Evolutionary conservation across 305 asterid genomes (phyloP), one percentile per base, ranked within the genome.

Genomic region (Ilex paraguariensis): DNA sequence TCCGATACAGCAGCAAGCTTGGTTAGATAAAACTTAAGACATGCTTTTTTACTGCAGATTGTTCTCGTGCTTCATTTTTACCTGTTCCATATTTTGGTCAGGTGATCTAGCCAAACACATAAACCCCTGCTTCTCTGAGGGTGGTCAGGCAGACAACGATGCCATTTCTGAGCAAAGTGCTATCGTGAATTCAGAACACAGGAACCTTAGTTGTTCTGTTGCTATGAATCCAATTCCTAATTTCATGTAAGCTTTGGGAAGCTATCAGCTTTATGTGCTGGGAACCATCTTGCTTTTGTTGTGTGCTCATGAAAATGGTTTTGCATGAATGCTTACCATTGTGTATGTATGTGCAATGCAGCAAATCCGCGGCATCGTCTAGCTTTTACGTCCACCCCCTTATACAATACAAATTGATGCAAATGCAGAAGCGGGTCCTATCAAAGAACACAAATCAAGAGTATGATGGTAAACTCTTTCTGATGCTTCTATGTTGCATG

Each of bases 381-480:
- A 70, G 74, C 71, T 81, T 88, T 63, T 82, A 75, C 67, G 68
- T 84, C 49, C 96, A 83, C 68, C 96, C 95, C 30, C 73, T 79
- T 70, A 73, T 80, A 72, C 76, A 73, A 71, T 68, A 83, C 69
- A 83, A 75, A 63, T 72, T 84, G 77, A 70, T 67, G 74, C 87
- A 79, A 73, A 64, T 75, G 77, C 79, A 77, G 61, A 75, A 59
- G 56, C 76, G 73, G 44, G 53, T 72, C 67, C 65, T 67, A 68
- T 74, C 70, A 65, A 72, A 70, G 52, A 66, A 75, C 73, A 75
- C 79, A 57, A 53, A 16, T 60, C 28, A 60, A 68, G 79, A 70
- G 45, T 70, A 68, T 70, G 80, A 78, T 61, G 91, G 96, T 92
- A 81, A 65, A 63, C 59, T 68, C 73, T 63, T 31, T 65, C 59